Percentiles rank a stretch among this genome's conserved stretches.
Conservation (phyloP, 805 yeast genomes). For the Brettanomyces nanus region DNA sequence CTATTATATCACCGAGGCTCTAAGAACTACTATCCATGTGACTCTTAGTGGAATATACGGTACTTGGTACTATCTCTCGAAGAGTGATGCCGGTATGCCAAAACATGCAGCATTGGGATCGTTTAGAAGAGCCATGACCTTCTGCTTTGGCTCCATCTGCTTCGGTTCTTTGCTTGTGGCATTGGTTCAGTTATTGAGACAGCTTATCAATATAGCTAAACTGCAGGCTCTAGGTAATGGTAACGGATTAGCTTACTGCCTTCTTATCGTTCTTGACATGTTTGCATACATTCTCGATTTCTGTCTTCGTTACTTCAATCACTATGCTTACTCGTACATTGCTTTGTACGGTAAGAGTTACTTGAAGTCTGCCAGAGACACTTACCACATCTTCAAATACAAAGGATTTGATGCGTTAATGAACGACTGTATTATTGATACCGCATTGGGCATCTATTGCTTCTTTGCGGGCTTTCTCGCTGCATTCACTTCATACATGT, state of each 20-base stretch:
- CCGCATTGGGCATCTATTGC: conserved; percentile 65
- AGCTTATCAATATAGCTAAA: conserved; percentile 43
- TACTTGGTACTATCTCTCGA: conserved; percentile 81
- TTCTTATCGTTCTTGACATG: conserved; percentile 14
- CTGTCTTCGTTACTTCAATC: conserved; percentile 45
- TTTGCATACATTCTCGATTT: conserved; percentile 14
- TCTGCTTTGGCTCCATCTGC: conserved; percentile 83
- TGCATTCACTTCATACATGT: conserved; percentile 50
- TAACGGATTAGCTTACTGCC: conserved; percentile 11
- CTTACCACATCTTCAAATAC: conserved; percentile 62
- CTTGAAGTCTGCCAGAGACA: conserved; percentile 64
- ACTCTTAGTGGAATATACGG: conserved; percentile 84
- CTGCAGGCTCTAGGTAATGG: conserved; percentile 23
- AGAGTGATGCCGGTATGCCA: conserved; percentile 49
- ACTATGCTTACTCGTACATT: conserved; percentile 78
- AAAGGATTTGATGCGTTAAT: conserved; percentile 79
- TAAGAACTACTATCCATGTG: conserved; percentile 72
- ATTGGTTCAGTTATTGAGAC: conserved; percentile 57
- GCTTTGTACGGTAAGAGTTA: conserved; percentile 84
- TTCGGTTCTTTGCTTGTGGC: conserved; percentile 74
- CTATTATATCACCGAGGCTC: conserved; percentile 73
- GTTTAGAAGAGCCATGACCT: conserved; percentile 66
- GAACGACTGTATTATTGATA: conserved; percentile 73
- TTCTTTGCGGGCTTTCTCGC: conserved; percentile 47
- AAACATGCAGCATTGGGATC: conserved; percentile 74